phyloP scores from a whole-genome alignment of 208 protist species.

The Trypanosoma lewisi region DNA sequence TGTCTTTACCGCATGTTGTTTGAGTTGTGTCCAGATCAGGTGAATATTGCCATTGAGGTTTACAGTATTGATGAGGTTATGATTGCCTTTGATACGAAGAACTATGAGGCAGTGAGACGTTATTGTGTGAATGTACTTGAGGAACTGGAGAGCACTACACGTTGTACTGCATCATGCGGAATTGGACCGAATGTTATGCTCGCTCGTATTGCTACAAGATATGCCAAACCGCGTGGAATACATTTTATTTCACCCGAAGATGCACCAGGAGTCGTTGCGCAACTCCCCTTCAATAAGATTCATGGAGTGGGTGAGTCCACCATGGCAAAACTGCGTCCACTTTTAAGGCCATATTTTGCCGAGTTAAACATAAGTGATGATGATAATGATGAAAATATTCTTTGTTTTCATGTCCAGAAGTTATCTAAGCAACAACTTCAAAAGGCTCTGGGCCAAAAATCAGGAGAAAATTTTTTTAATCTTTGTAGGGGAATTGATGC shows the following conservation, averaged over 20 bases:
- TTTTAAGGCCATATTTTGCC: slow-evolving; percentile 25
- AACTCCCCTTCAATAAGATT: slow-evolving; percentile 55
- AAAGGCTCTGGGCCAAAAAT: slow-evolving; percentile 50
- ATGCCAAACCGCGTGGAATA: slow-evolving; percentile 77
- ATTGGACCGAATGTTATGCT: slow-evolving; percentile 86
- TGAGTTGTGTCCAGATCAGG: slow-evolving; percentile 40
- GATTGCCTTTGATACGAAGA: slow-evolving; percentile 70
- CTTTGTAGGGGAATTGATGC: slow-evolving; percentile 64
- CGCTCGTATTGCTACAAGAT: slow-evolving; percentile 65
- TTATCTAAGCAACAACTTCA: slow-evolving; percentile 56
- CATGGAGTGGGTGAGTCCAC: slow-evolving; percentile 72
- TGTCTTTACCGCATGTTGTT: slow-evolving; percentile 79
- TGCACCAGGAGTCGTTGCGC: slow-evolving; percentile 35
- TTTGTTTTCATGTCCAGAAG: slow-evolving; percentile 63
- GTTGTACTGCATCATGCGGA: slow-evolving; percentile 82
- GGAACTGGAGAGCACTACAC: slow-evolving; percentile 47
- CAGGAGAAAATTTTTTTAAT: slow-evolving; percentile 72
- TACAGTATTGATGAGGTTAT: slow-evolving; percentile 90
- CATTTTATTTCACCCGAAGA: slow-evolving; percentile 43
- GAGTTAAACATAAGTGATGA: slow-evolving; percentile 4
- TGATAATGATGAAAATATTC: slow-evolving; percentile 34
- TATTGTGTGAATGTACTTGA: slow-evolving; percentile 61
- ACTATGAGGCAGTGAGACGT: slow-evolving; percentile 37
- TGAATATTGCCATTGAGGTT: slow-evolving; percentile 78
- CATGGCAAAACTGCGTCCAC: slow-evolving; percentile 47